Percentiles rank a stretch among this genome's conserved stretches.
These are phyloP conservation scores for Boletales sp. DNA, from an alignment of 768 basidiomycete species.

Conservation along the genomic window DNA sequence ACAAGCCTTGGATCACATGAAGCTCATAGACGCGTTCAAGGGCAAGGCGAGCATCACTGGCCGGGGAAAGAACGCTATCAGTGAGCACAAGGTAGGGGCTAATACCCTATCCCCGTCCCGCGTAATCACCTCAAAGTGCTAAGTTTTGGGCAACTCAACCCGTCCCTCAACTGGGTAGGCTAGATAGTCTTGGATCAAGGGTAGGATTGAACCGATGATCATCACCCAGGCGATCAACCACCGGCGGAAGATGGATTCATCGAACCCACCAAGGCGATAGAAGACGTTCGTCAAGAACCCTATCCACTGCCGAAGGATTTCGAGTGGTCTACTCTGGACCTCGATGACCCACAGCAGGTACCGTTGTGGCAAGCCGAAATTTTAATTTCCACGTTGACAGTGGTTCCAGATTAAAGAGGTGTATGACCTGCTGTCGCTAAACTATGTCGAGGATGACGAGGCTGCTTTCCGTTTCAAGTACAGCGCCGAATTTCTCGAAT, in stretches of 20 bases:
- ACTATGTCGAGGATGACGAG: slow-evolving; percentile 96
- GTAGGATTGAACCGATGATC: neutral
- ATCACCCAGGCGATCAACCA: slow-evolving; percentile 52
- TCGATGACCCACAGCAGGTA: slow-evolving; percentile 73
- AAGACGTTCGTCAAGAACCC: slow-evolving; percentile 84
- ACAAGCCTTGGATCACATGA: slow-evolving; percentile 69
- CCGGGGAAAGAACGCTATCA: slow-evolving; percentile 73
- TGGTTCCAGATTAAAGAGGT: slow-evolving; percentile 75
- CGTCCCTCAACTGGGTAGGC: slow-evolving; percentile 79
- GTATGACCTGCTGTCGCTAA: slow-evolving; percentile 83
- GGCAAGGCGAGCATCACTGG: slow-evolving; percentile 78
- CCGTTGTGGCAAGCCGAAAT: neutral
- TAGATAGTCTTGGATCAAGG: neutral
- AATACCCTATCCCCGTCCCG: slow-evolving; percentile 1
- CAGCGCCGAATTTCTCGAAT: slow-evolving; percentile 88
- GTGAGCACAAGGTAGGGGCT: slow-evolving; percentile 79
- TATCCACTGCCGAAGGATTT: slow-evolving; percentile 90
- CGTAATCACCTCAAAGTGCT: slow-evolving; percentile 1
- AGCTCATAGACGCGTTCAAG: slow-evolving; percentile 80
- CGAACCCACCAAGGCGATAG: slow-evolving; percentile 70
- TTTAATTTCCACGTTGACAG: neutral
- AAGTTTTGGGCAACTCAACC: slow-evolving; percentile 99
- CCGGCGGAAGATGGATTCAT: slow-evolving; percentile 82
- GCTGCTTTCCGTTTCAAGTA: slow-evolving; percentile 98
- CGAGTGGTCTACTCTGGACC: slow-evolving; percentile 83